A percentile compares a stretch with the other conserved stretches of the same genome.
phyloP scores from a whole-genome alignment of 179 eudicot genomes.

The Pouteria campechiana region DNA sequence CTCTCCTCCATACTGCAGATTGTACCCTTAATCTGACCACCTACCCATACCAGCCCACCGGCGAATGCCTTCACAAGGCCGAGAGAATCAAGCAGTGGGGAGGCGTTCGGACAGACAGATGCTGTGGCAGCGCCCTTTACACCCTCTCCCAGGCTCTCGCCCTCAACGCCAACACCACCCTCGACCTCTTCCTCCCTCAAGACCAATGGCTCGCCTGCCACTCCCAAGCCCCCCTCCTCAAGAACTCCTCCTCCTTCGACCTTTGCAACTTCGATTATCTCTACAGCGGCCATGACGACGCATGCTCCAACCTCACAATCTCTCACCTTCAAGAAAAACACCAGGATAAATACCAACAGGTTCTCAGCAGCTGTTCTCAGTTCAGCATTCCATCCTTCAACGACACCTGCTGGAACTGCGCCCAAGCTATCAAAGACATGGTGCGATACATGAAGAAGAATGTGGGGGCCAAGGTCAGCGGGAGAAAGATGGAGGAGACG shows the following conservation, averaged over 20 bases:
- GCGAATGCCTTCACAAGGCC: conserved; percentile 12
- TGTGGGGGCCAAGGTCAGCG: background rate
- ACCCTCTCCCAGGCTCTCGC: conserved; percentile 15
- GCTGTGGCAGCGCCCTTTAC: conserved; percentile 22
- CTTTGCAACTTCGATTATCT: conserved; percentile 16
- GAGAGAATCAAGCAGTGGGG: conserved; percentile 14
- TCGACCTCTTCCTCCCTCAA: conserved; percentile 7
- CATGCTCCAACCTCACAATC: conserved; percentile 9
- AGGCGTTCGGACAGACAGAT: conserved; percentile 11
- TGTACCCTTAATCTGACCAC: conserved; percentile 18
- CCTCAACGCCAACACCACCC: background rate
- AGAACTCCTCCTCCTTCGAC: background rate
- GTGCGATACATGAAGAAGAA: too few species aligned
- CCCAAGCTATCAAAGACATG: conserved; percentile 4
- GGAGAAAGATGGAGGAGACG: conserved; percentile 3
- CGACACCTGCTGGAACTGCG: conserved; percentile 11
- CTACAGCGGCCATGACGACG: background rate
- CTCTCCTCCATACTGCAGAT: conserved; percentile 12
- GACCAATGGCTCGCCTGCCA: conserved; percentile 12
- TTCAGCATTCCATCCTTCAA: conserved; percentile 7
- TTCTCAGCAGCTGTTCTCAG: background rate
- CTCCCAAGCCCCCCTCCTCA: conserved; percentile 1
- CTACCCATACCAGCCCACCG: conserved; percentile 17
- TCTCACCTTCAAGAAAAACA: background rate
- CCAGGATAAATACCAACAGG: background rate